Evolutionary conservation across 257 asterid genomes (phyloP), one percentile per base, ranked within the genome.

Genomic region (Verbascum thapsus): DNA sequence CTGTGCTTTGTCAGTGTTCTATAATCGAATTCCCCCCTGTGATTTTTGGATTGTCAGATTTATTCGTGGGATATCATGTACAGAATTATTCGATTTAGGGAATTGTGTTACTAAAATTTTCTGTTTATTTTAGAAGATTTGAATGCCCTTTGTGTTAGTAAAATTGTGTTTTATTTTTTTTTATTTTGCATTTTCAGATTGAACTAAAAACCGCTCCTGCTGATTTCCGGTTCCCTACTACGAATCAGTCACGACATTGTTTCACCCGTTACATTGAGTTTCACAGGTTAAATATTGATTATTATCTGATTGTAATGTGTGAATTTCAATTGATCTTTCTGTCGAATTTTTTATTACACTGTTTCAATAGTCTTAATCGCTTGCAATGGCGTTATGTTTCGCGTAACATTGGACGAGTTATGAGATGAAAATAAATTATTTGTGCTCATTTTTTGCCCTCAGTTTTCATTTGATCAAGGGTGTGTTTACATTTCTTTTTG

Each of bases 221-320:
- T 65, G 98, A 91, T 81, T 88, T 81, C 61, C 96, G 98, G 16
- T 91, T 88, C 80, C 98, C 98, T 39, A 91, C 98, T 2, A 91
- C 98, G 57, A 91, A 91, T 67, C 98, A 91, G 78, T 81, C 96
- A 5, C 85, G 98, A 67, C 96, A 91, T 70, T 88, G 96, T 71
- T 91, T 91, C 84, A 88, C 97, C 64, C 96, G 96, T 74, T 88
- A 86, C 76, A 74, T 88, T 65, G 98, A 91, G 78, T 91, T 81
- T 62, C 96, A 88, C 81, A 75, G 95, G 98, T 88, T 68, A 72
- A 15, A 26, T 41, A 3, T n/a, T n/a, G 38, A 45, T 40, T 19
- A 20, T 11, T 15, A 2, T 61, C 42, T 60, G 6, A 32, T 38
- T 66, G 20, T 22, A 13, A 48, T 45, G 3, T 6, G 45, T 17